Base-by-base conservation (phyloP, 1,284 basidiomycete species). In the Cutaneotrichosporon sp. region DNA sequence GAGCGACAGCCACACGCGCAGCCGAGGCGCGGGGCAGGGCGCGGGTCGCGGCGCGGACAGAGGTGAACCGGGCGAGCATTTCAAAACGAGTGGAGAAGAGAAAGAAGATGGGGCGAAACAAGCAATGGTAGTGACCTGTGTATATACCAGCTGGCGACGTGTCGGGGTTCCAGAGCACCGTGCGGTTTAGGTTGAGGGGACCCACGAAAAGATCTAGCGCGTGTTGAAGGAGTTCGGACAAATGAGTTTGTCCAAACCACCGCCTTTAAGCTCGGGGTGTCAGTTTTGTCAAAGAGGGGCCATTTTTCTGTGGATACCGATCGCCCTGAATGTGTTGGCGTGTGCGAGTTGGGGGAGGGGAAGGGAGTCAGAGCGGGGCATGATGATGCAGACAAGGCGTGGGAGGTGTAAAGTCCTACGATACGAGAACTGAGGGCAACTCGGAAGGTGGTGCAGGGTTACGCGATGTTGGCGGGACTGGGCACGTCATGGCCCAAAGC, bases 191-290 rank as follows among this genome's bases (percentile, higher is more conserved):
- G 14, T 30, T 46, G 42, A 47, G 55, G 53, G 55, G 52, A 26
- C 53, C 42, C 53, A 61, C 13, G 32, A 50, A 56, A 32, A 60
- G 55, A 22, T 21, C 6, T 22, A 34, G 31, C n/a, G 38, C 13
- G 22, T 38, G 21, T 10, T 49, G 38, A 34, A 36, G 10, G 47
- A 22, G 42, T 52, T 64, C 63, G 63, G 66, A 61, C 58, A 59
- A 67, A 67, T 53, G 52, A 21, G 52, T 57, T 65, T 62, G 57
- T 65, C 60, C 64, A 53, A 60, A 60, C 26, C 34, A 46, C 64
- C 64, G 64, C 59, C 50, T 58, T 65, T 86, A 30, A 26, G 26
- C 10, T 30, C 22, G 49, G 13, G 49, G 21, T 49, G 47, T 21
- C 10, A 26, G 26, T 26, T 26, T 26, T 26, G 26, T 49, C 18